A percentile compares a stretch with the other conserved stretches of the same genome.
Evolutionary conservation across 345 rosid species (phyloP).

Genomic region (Nephelium lappaceum): DNA sequence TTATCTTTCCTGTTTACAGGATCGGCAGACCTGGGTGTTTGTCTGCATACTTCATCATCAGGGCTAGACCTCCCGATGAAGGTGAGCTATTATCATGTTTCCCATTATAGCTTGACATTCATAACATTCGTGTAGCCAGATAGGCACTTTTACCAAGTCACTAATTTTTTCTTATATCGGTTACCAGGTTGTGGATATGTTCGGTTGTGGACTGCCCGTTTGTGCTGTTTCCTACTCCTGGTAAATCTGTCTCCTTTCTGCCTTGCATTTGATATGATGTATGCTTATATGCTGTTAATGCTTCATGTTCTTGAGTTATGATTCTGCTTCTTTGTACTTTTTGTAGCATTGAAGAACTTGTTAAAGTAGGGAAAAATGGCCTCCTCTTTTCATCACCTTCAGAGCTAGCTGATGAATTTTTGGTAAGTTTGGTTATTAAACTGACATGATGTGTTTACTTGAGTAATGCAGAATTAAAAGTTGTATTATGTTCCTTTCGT

Average conservation of each 20-base stretch:
- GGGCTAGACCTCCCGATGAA: slow-evolving; percentile 99
- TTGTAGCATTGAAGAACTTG: slow-evolving; percentile 85
- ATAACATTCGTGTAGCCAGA: neutral
- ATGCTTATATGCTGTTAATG: neutral
- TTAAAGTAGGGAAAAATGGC: slow-evolving; percentile 76
- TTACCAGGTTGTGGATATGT: slow-evolving; percentile 95
- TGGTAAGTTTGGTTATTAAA: slow-evolving; percentile 48
- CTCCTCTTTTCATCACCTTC: slow-evolving; percentile 95
- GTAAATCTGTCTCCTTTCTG: slow-evolving; percentile 36
- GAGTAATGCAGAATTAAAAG: neutral
- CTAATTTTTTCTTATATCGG: slow-evolving; percentile 16
- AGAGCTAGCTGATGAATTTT: slow-evolving; percentile 80
- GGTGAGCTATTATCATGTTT: slow-evolving; percentile 36
- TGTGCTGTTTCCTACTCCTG: slow-evolving; percentile 97
- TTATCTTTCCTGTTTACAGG: slow-evolving; percentile 41
- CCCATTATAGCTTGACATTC: neutral
- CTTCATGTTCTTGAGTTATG: slow-evolving; percentile 2
- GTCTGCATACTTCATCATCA: slow-evolving; percentile 97
- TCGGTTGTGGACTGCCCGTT: slow-evolving; percentile 96
- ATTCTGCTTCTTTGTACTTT: neutral
- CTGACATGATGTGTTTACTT: neutral
- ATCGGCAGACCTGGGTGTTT: slow-evolving; percentile 95
- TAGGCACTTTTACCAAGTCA: neutral
- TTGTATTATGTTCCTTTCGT: neutral
- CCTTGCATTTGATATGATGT: neutral